Evolutionary conservation across 176 grass and related monocot species (phyloP).

Genomic region (Hsuehochloa calcarea): DNA sequence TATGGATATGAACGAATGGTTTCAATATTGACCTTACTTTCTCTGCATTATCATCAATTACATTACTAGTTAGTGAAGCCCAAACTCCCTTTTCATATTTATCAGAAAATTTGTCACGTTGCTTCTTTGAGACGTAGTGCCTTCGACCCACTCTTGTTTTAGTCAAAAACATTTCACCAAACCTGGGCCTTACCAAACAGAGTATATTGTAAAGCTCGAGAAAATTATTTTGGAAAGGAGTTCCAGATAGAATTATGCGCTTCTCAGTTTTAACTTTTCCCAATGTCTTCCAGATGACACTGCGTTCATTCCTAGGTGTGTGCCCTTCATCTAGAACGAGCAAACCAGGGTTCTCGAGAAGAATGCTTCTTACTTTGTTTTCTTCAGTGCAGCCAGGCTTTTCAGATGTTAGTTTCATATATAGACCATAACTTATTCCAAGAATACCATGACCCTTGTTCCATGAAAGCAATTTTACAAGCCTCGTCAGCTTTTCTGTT

Average conservation of each 20-base stretch:
- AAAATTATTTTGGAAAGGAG: slow-evolving; percentile 95
- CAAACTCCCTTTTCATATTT: slow-evolving; percentile 80
- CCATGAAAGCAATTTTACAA: slow-evolving; percentile 84
- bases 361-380: slow-evolving; percentile 59
- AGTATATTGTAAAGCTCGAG: slow-evolving; percentile 93
- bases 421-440: slow-evolving; percentile 85
- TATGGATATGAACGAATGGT: slow-evolving; percentile 92
- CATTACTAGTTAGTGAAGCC: slow-evolving; percentile 83
- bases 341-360: slow-evolving; percentile 80
- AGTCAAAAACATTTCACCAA: slow-evolving; percentile 80
- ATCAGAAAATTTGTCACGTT: slow-evolving; percentile 47
- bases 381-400: slow-evolving; percentile 48
- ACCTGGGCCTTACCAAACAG: slow-evolving; percentile 77
- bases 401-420: slow-evolving; percentile 64
- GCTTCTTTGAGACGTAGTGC: slow-evolving; percentile 41
- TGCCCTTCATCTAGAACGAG: slow-evolving; percentile 94
- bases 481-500: slow-evolving; percentile 53
- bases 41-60: slow-evolving; percentile 76
- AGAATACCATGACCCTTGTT: slow-evolving; percentile 71
- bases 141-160: slow-evolving; percentile 47
- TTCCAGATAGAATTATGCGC: slow-evolving; percentile 94
- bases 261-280: slow-evolving; percentile 78
- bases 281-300: slow-evolving; percentile 75
- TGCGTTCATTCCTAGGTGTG: slow-evolving; percentile 83
- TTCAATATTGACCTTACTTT: slow-evolving; percentile 82